A percentile compares a stretch with the other conserved stretches of the same genome.
These are phyloP conservation scores for Neopestalotiopsis sp. DNA, from an alignment of 2,329 filamentous ascomycete species.

Conservation along the genomic window DNA sequence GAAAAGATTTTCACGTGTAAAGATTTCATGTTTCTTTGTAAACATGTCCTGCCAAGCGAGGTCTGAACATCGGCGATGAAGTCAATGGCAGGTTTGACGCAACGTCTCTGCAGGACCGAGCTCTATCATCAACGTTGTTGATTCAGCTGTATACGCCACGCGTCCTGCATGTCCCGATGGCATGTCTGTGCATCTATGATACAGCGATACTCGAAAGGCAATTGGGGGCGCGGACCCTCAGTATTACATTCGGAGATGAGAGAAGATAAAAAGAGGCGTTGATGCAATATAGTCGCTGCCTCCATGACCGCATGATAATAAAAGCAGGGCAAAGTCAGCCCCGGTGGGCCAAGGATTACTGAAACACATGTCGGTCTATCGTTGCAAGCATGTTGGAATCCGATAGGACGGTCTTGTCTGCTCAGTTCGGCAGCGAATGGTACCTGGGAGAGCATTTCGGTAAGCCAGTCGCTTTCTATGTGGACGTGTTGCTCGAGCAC, in stretches of 20 bases:
- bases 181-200: too few species aligned
- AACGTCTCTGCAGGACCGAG: too few species aligned
- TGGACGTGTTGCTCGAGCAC: constrained; percentile 7
- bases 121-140: too few species aligned
- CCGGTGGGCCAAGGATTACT: not conserved
- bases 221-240: not conserved
- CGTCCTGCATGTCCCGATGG: too few species aligned
- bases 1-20: too few species aligned
- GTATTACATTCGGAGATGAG: not conserved
- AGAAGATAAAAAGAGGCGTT: not conserved
- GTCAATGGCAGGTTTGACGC: too few species aligned
- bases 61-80: too few species aligned
- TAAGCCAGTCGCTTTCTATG: not conserved
- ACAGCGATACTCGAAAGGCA: too few species aligned
- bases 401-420: not conserved
- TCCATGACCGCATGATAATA: not conserved
- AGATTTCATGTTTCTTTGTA: too few species aligned
- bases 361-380: not conserved
- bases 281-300: not conserved
- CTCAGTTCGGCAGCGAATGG: not conserved
- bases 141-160: too few species aligned
- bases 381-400: not conserved
- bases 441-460: not conserved
- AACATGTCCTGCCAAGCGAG: too few species aligned
- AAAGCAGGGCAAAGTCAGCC: not conserved